Evolutionary conservation across 208 protist species (phyloP).

Genomic region (Novymonas esmeraldas): DNA sequence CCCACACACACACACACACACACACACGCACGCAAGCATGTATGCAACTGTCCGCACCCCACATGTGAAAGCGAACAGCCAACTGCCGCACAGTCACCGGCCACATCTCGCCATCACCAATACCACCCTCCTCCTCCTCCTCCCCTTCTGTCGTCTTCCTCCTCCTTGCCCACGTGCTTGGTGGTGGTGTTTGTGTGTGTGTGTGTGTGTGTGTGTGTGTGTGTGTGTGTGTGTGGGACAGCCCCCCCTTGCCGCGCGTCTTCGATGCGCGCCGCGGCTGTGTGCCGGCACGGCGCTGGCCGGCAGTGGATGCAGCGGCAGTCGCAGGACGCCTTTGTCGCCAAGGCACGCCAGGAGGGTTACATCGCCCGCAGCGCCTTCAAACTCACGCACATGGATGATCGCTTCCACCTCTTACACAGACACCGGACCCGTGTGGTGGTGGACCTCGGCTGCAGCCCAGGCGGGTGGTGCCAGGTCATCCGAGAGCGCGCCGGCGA

Average conservation of each 20-base stretch:
- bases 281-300: slow-evolving; percentile 21
- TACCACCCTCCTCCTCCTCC: too few relatives aligned
- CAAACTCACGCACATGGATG: slow-evolving; percentile 75
- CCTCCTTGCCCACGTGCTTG: too few relatives aligned
- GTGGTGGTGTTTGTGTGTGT: background rate
- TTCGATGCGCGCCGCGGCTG: slow-evolving; percentile 11
- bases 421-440: slow-evolving; percentile 46
- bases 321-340: slow-evolving; percentile 63
- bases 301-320: slow-evolving; percentile 71
- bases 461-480: slow-evolving; percentile 87
- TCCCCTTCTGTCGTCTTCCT: too few relatives aligned
- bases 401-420: slow-evolving; percentile 67
- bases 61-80: too few relatives aligned
- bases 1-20: too few relatives aligned
- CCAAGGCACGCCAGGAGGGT: slow-evolving; percentile 57
- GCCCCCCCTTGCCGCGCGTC: too few relatives aligned
- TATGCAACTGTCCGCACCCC: too few relatives aligned
- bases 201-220: background rate
- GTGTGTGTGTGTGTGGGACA: background rate
- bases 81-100: too few relatives aligned
- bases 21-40: too few relatives aligned
- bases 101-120: too few relatives aligned
- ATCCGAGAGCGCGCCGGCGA: slow-evolving; percentile 68
- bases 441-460: slow-evolving; percentile 84
- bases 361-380: slow-evolving; percentile 86